Evolutionary conservation across 2,329 filamentous ascomycete species (phyloP), one percentile per base, ranked within the genome.

Genomic region (Pseudocercospora vitis): DNA sequence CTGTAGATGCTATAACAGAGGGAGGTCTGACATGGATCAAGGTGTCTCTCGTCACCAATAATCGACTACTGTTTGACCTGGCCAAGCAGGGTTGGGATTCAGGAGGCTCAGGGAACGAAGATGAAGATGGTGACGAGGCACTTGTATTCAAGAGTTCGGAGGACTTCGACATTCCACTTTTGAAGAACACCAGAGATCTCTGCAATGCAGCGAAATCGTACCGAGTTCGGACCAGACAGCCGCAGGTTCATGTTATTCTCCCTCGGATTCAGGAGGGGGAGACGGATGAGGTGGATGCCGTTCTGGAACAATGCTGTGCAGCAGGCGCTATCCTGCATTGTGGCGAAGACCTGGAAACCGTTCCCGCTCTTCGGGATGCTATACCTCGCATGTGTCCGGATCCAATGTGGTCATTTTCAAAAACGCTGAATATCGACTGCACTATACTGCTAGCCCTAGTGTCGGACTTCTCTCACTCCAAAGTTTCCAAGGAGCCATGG

Each of bases 381-480:
- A 39, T 68, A 3, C 46, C 55, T 3, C 57, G 55, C 33, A 68
- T 78, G 62, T 68, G 69, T 12, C 63, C 70, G n/a, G 68, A 76
- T 50, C 70, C 72, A 1, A 70, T 71, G 40, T 55, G 64, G 2
- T 52, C 56, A 3, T 72, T 77, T 51, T 70, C 74, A 2, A 56
- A 68, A 4, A 74, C 70, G 0, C 63, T 85, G 23, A 84, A 86
- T 63, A 77, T 86, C 51, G 84, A 86, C 68, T 85, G 82, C 50
- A 89, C 87, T 1, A 81, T 89, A 42, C 77, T 91, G 4, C 78
- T 91, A 4, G 87, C 86, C 3, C 74, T 91, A 2, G 81, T 86
- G 1, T 89, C 87, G 0, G 88, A 91, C 63, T 82, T 91, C 21
- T 87, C 85, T 1, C 86, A 91, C 65, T 71, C 72, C 28, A 65